These are phyloP conservation scores for Argentina anserina DNA, from an alignment of 306 rosid genomes.

Conservation along the genomic window DNA sequence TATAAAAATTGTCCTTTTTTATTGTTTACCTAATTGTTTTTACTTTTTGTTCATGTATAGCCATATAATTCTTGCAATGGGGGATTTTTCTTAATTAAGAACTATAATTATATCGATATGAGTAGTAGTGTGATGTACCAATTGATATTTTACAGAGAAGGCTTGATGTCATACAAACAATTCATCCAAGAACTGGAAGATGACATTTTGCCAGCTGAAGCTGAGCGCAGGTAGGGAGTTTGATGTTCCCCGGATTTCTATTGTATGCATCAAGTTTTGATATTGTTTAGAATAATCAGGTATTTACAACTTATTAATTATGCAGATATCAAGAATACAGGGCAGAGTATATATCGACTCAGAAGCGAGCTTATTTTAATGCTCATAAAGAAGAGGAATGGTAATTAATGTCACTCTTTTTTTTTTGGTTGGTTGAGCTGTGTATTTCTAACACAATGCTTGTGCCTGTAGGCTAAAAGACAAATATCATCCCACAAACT, in stretches of 20 bases:
- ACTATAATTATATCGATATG: not conserved
- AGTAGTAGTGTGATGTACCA: conserved; percentile 21
- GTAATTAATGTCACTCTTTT: conserved; percentile 32
- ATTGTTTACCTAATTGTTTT: not conserved
- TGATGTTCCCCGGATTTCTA: not conserved
- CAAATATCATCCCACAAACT: conserved; percentile 95
- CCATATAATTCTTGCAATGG: not conserved
- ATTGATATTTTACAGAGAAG: conserved; percentile 62
- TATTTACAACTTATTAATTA: conserved; percentile 3
- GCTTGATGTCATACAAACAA: conserved; percentile 94
- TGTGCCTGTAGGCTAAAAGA: conserved; percentile 72
- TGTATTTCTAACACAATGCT: conserved; percentile 18
- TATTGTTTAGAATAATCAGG: conserved; percentile 7
- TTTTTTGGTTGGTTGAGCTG: not conserved
- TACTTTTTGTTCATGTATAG: not conserved
- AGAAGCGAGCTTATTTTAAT: conserved; percentile 80
- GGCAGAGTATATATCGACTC: conserved; percentile 91
- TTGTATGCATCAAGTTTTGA: not conserved
- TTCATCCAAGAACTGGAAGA: conserved; percentile 99
- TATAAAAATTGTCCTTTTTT: not conserved
- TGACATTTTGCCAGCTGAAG: conserved; percentile 91
- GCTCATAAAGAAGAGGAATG: conserved; percentile 94
- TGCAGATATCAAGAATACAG: conserved; percentile 93
- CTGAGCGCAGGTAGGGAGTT: conserved; percentile 78
- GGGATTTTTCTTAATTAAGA: not conserved